Conservation (phyloP, 208 protist species). For the Trypanosomatidae sp. region DNA sequence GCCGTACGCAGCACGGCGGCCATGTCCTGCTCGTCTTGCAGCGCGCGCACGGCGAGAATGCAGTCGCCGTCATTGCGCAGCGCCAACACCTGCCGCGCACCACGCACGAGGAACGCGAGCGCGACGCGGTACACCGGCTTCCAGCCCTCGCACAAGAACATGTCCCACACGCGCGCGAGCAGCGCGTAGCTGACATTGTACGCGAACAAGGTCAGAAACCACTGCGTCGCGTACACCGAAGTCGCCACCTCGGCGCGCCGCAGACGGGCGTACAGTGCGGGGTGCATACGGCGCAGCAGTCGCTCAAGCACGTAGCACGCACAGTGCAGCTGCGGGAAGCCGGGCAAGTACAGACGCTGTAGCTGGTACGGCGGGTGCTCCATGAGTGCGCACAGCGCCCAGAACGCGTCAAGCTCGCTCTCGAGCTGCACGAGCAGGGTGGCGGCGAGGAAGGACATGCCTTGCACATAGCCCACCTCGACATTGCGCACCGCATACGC, state of each 20-base stretch:
- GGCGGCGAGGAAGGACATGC: constrained; percentile 84
- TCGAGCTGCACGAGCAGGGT: constrained; percentile 71
- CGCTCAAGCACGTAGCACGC: constrained; percentile 50
- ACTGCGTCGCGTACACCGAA: constrained; percentile 64
- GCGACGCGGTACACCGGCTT: constrained; percentile 82
- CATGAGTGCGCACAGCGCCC: constrained; percentile 78
- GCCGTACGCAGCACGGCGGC: constrained; percentile 28
- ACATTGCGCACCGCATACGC: constrained; percentile 69
- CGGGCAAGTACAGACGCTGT: constrained; percentile 37
- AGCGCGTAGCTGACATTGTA: constrained; percentile 74
- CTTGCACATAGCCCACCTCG: constrained; percentile 80
- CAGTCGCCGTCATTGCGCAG: constrained; percentile 29
- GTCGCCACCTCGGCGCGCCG: constrained; percentile 17
- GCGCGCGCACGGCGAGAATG: constrained; percentile 35
- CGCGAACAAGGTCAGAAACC: constrained; percentile 82
- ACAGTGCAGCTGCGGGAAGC: constrained; percentile 64
- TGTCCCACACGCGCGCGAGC: constrained; percentile 81
- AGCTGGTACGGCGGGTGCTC: constrained; percentile 43
- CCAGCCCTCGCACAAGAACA: constrained; percentile 89
- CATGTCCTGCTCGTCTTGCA: constrained; percentile 51
- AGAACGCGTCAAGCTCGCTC: constrained; percentile 77
- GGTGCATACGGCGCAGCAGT: constrained; percentile 34
- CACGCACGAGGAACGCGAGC: constrained; percentile 55
- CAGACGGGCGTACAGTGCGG: constrained; percentile 20
- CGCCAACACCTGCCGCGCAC: constrained; percentile 22